These are phyloP conservation scores for Saccharomyces hybrid DNA, from an alignment of 1,139 yeast species.

Conservation along the genomic window DNA sequence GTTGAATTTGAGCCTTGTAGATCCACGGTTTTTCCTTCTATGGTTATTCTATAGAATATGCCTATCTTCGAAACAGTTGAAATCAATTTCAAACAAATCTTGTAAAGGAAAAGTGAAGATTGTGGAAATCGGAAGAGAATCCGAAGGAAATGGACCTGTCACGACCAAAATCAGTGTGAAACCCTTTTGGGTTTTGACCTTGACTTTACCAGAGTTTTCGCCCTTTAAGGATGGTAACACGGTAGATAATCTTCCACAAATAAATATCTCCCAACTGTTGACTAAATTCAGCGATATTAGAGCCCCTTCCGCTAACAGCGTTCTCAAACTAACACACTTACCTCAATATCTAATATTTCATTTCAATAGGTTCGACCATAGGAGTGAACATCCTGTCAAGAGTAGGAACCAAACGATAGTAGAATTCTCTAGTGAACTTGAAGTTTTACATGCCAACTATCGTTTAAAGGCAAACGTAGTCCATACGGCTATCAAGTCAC, in stretches of 20 bases:
- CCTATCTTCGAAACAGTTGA: conserved; percentile 32
- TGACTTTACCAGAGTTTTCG: conserved; percentile 53
- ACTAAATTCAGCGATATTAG: conserved; percentile 38
- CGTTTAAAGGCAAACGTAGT: conserved; percentile 45
- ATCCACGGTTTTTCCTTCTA: conserved; percentile 49
- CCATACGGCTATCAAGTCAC: conserved; percentile 32
- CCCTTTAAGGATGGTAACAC: conserved; percentile 42
- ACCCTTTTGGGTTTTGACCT: conserved; percentile 53
- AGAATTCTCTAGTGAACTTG: conserved; percentile 42
- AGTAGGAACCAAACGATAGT: conserved; percentile 58
- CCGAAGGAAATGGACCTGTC: neutral
- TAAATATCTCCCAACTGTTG: conserved; percentile 41
- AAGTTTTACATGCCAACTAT: conserved; percentile 32
- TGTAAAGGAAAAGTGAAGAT: conserved; percentile 50
- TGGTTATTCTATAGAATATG: conserved; percentile 53
- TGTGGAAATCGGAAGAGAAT: neutral
- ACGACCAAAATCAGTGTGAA: conserved; percentile 6
- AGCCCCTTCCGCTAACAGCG: conserved; percentile 9
- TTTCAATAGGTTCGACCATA: conserved; percentile 45
- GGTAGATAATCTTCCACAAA: conserved; percentile 44
- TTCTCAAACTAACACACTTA: conserved; percentile 32
- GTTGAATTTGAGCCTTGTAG: conserved; percentile 36
- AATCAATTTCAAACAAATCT: conserved; percentile 19
- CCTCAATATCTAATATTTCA: conserved; percentile 53
- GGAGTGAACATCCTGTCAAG: conserved; percentile 32